Evolutionary conservation across 1,284 basidiomycete species (phyloP), one percentile per base, ranked within the genome.

Genomic region (Tilletia caries): DNA sequence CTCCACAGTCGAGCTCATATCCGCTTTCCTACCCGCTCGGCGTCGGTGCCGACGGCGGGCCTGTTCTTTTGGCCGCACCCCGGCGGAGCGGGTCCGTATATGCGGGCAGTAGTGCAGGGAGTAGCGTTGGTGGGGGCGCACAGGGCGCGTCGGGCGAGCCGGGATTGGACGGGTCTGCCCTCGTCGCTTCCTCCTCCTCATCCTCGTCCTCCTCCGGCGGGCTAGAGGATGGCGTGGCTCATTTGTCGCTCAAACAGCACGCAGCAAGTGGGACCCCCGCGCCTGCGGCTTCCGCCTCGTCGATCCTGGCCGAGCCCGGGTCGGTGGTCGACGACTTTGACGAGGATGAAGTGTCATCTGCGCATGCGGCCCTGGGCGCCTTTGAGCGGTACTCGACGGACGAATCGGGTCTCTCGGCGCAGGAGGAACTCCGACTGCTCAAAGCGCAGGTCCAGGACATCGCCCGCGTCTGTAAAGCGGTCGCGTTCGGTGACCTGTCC

Each of bases 361-460:
- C 58, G 1, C 58, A 44, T 32, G 64, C 37, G 23, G 80, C 80
- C 50, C 71, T 81, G n/a, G 78, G 76, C 33, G 79, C 81, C 20
- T 81, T 82, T 58, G 79, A 83, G 64, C 70, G 74, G 23, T 80
- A 81, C 70, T 66, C 65, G 48, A 79, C 73, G 67, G 77, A 81
- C 68, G 80, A 83, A 68, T 79, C 76, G 68, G 78, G 81, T n/a
- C 74, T 84, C 32, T 82, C 82, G 5, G 89, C 90, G 1, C 88
- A 90, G 34, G 90, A 93, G 84, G 92, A 94, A 83, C 86, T 93
- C 66, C 88, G 88, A 76, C 84, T 93, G 65, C 87, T 95, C 68
- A 92, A 93, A 84, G 91, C 91, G 25, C 92, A 94, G 85, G 92
- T 95, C 1, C 91, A 92, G 85, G 92, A 95, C 82, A 92, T 92